These are phyloP conservation scores for Coemansia sp. DNA, from an alignment of 192 early-diverging fungal species.

Conservation along the genomic window DNA sequence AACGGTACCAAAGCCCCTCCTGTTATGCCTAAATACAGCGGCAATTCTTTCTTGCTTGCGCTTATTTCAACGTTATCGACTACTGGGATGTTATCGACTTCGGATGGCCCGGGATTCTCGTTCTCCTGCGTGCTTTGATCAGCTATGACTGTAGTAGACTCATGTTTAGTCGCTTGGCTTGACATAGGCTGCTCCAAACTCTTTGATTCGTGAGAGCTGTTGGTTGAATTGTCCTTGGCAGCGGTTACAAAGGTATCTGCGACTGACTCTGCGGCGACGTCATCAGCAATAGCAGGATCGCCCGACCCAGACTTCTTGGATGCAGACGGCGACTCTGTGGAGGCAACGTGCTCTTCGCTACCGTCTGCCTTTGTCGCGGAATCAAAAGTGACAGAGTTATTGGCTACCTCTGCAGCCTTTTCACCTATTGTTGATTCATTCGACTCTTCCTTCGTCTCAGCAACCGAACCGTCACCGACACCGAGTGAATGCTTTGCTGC, in stretches of 20 bases:
- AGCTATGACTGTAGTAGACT: neutral
- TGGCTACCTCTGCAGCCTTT: neutral
- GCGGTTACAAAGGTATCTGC: constrained; percentile 1
- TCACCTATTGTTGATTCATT: neutral
- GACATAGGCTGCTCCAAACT: neutral
- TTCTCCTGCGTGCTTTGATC: neutral
- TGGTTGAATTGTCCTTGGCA: neutral
- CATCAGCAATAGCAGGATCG: neutral
- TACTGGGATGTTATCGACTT: neutral
- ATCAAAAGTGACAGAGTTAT: neutral
- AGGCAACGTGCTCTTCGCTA: neutral
- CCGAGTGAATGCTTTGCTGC: no score
- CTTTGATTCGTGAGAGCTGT: neutral
- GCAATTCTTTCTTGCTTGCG: neutral
- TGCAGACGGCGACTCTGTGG: neutral
- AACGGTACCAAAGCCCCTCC: neutral
- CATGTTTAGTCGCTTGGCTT: neutral
- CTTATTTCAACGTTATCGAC: neutral
- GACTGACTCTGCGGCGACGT: neutral
- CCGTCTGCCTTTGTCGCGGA: neutral
- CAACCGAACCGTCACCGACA: no score
- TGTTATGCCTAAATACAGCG: neutral
- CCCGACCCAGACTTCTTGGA: neutral
- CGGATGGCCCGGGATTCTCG: neutral
- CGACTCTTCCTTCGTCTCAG: neutral